Conservation (phyloP, 768 basidiomycete genomes). For the Dictyophora rubrovolvata region DNA sequence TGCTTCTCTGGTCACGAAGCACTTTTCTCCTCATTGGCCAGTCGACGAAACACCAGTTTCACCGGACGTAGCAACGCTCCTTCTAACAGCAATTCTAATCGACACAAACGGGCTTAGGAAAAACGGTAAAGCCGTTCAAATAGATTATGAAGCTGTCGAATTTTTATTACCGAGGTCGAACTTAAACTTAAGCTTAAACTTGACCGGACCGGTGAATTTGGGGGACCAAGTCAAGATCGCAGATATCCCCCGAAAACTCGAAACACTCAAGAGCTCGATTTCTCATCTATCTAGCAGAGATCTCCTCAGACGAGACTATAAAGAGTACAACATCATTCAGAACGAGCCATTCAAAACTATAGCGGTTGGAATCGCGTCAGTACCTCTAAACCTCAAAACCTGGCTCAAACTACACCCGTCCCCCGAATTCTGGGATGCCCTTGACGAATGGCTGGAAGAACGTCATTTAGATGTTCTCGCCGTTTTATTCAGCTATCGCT, state of each 20-base stretch:
- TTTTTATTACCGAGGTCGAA: constrained; percentile 56
- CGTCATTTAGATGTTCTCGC: constrained; percentile 60
- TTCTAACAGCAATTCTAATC: constrained; percentile 72
- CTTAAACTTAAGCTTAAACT: constrained; percentile 29
- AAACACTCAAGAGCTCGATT: constrained; percentile 55
- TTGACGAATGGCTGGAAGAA: constrained; percentile 55
- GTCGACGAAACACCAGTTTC: constrained; percentile 27
- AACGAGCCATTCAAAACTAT: constrained; percentile 28
- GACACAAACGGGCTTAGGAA: constrained; percentile 76
- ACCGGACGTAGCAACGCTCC: constrained; percentile 61
- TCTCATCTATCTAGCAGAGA: constrained; percentile 60
- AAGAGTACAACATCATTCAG: constrained; percentile 59
- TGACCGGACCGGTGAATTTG: constrained; percentile 16
- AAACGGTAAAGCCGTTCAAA: constrained; percentile 63
- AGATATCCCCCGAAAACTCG: constrained; percentile 38
- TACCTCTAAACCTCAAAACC: constrained; percentile 55
- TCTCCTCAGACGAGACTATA: constrained; percentile 90
- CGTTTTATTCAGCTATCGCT: constrained; percentile 65
- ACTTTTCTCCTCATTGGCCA: constrained; percentile 27
- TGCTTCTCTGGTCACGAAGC: constrained; percentile 50
- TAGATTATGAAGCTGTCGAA: constrained; percentile 54
- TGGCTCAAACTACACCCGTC: constrained; percentile 42
- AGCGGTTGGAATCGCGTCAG: constrained; percentile 70
- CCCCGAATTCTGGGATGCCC: constrained; percentile 26
- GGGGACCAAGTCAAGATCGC: constrained; percentile 30